Percentiles rank a stretch among this genome's conserved stretches.
These are phyloP conservation scores for Tulasnella sp. DNA, from an alignment of 768 basidiomycete species.

Conservation along the genomic window DNA sequence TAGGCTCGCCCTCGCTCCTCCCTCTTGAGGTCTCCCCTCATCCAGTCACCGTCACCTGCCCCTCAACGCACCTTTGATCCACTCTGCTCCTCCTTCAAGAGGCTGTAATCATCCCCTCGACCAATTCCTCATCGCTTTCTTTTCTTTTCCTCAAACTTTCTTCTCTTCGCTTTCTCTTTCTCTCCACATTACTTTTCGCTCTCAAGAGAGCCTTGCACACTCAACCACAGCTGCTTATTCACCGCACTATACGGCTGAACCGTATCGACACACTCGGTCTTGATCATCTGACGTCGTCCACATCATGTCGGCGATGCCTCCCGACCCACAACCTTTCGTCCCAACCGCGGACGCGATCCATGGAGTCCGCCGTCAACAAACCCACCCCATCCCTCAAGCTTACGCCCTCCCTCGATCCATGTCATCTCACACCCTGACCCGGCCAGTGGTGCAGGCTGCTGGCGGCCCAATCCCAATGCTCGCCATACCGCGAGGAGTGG, in stretches of 20 bases:
- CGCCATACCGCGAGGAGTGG: not conserved
- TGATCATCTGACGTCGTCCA: not conserved
- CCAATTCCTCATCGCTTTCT: not conserved
- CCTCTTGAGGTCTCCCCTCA: conserved; percentile 10
- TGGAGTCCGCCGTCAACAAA: not conserved
- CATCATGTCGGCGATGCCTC: not conserved
- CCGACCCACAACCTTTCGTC: not conserved
- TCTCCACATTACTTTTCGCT: not conserved
- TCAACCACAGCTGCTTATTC: not conserved
- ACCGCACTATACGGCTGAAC: not conserved
- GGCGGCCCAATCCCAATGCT: not conserved
- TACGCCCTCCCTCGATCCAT: not conserved
- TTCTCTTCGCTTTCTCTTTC: not conserved
- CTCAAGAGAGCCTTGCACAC: not conserved
- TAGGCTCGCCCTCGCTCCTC: not conserved
- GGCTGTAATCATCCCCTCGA: not conserved
- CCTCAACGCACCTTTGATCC: not conserved
- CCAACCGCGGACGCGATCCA: not conserved
- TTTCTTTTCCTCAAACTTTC: not conserved
- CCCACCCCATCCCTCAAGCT: not conserved
- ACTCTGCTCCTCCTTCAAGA: not conserved
- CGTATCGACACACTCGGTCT: not conserved
- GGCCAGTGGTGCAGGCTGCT: not conserved
- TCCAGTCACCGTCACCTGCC: not conserved
- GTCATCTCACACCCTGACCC: not conserved